Evolutionary conservation across 495 filamentous ascomycete genomes (phyloP).

Genomic region (Penicillium dipodomyicola): DNA sequence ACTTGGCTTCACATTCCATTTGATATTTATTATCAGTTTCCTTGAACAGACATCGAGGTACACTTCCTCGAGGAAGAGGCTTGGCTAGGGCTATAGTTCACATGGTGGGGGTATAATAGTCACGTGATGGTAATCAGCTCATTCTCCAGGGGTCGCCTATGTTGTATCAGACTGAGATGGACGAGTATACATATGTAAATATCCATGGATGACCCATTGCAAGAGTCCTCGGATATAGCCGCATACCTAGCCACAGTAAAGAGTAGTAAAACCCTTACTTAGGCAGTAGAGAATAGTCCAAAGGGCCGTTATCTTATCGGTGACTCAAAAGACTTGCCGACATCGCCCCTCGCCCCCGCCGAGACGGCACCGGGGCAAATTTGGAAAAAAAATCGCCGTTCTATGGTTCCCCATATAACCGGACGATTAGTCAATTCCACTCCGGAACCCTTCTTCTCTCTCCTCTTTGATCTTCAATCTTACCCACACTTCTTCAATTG

Average conservation of each 20-base stretch:
- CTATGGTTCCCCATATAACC: slow-evolving; percentile 15
- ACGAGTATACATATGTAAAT: neutral
- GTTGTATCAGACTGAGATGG: neutral
- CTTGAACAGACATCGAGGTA: neutral
- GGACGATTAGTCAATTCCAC: slow-evolving; percentile 23
- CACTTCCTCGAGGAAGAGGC: neutral
- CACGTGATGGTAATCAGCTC: neutral
- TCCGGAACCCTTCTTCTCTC: slow-evolving; percentile 9
- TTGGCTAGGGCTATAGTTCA: neutral
- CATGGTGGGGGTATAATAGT: neutral
- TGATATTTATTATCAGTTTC: too few relatives aligned
- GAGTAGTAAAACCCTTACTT: neutral
- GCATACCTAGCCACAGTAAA: neutral
- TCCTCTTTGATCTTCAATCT: slow-evolving; percentile 15
- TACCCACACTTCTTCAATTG: slow-evolving; percentile 26
- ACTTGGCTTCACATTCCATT: too few relatives aligned
- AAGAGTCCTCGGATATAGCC: neutral
- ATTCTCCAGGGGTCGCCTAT: neutral
- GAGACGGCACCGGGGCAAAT: slow-evolving; percentile 13
- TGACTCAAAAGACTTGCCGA: slow-evolving; percentile 44
- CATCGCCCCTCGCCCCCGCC: slow-evolving; percentile 45
- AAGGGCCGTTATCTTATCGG: slow-evolving; percentile 46
- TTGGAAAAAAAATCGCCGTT: slow-evolving; percentile 35
- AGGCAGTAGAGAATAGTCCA: neutral
- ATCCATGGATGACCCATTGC: neutral